Evolutionary conservation across 2,329 filamentous ascomycete species (phyloP), one percentile per base, ranked within the genome.

Genomic region (Aspergillus sp.): DNA sequence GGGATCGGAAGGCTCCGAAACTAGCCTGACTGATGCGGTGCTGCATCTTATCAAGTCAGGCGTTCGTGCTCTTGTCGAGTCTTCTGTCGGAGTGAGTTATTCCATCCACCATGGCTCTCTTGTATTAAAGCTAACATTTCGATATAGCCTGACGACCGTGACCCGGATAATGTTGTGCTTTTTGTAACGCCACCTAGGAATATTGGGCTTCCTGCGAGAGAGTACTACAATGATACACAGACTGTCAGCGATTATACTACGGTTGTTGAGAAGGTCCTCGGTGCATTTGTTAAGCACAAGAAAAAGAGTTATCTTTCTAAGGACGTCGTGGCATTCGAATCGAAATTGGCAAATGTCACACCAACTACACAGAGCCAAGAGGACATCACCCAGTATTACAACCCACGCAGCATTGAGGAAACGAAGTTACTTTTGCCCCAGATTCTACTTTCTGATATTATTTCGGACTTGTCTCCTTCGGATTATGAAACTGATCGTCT

Each of bases 371-470:
- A 85, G 68, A 82, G 85, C 54, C 79, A 80, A 17, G 77, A 85
- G 58, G 85, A 88, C 69, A 83, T 88, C 46, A 87, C 84, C 12
- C 83, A 88, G 75, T 85, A 83, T 62, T 89, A 89, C 72, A 89
- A 89, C 65, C 86, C 86, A 1, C 82, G 82, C 69, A 80, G 79
- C 8, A 70, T 88, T 17, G 73, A 81, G 11, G 82, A 88, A 54
- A 82, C 81, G 5, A 76, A 80, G 34, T 75, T 76, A 3, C 73
- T 89, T 20, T 72, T 83, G 0, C 86, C 87, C 2, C 78, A 84
- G 53, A 73, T 89, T 9, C 78, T 80, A 12, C 70, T 89, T 2
- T 73, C 80, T 17, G 71, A 76, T 5, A 73, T 88, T 2, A 75
- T 89, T 42, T 73, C 75, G 8, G 75, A 71, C 3, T 76, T 88